Evolutionary conservation across 2,329 filamentous ascomycete genomes (phyloP), one percentile per base, ranked within the genome.

Genomic region (Aspergillus bombycis): DNA sequence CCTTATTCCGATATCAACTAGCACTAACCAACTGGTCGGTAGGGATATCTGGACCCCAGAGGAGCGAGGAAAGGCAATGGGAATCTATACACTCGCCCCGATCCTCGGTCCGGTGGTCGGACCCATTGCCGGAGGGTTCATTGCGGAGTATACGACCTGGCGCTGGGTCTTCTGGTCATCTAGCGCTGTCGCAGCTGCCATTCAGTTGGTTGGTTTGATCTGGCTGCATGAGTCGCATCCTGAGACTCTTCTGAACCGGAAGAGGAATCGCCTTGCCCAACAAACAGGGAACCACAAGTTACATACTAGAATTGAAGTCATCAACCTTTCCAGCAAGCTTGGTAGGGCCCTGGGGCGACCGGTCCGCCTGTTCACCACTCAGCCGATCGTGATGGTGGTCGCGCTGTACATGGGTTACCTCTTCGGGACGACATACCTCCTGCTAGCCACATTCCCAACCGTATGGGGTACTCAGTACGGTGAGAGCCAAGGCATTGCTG

Each of bases 81-180:
- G 83, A 1, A 81, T 90, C 30, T 90, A 89, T 76, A 85, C 80
- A 54, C 79, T 90, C 1, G 85, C 83, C 2, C 88, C 89, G 0
- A 79, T 91, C 0, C 81, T 91, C 0, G 89, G 89, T 0, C 88
- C 88, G 1, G 86, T 86, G 0, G 77, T 90, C 4, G 89, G 88
- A 0, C 89, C 89, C 0, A 86, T 91, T 2, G 83, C 84, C 0
- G 89, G 88, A 6, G 88, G 86, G 0, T 91, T 88, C 70, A 87
- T 91, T 36, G 82, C 87, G 0, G 77, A 89, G 68, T 64, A 84
- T 79, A 85, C 83, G 6, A 87, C 46, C n/a, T 50, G 46, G 46
- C 83, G 89, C 41, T 93, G 90, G 90, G 85, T 87, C 8, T 93
- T 92, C 78, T 91, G 85, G 77, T 82, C 86, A 0, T 89, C 87